Conservation (phyloP, 345 rosid species). For the Populus ilicifolia region DNA sequence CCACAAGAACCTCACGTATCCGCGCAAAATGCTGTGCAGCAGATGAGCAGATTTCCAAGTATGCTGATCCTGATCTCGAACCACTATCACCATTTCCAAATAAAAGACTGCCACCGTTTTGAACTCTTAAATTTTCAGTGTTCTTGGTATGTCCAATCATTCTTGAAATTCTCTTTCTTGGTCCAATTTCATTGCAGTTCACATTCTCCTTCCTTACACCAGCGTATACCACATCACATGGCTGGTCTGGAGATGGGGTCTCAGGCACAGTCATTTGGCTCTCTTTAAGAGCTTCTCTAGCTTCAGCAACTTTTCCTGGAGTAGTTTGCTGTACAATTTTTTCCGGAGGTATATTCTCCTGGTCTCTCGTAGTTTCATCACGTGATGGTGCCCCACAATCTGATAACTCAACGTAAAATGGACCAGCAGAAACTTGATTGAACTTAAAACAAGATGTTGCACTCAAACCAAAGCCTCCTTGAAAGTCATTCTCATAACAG, state of each 20-base stretch:
- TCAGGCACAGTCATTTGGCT: constrained; percentile 85
- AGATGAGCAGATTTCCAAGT: constrained; percentile 73
- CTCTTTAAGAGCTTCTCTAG: constrained; percentile 58
- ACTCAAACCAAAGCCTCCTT: constrained; percentile 53
- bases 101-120: constrained; percentile 52
- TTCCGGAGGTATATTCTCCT: constrained; percentile 83
- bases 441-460: constrained; percentile 35
- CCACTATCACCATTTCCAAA: constrained; percentile 59
- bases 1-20: constrained; percentile 87
- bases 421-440: constrained; percentile 51
- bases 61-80: constrained; percentile 61
- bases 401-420: constrained; percentile 72
- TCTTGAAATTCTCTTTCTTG: constrained; percentile 69
- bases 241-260: constrained; percentile 98
- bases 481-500: constrained; percentile 68
- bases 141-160: constrained; percentile 52
- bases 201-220: constrained; percentile 69
- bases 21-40: constrained; percentile 93
- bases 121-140: constrained; percentile 48
- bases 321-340: constrained; percentile 59
- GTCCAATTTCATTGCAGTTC: constrained; percentile 63
- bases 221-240: constrained; percentile 50
- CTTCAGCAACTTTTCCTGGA: constrained; percentile 63
- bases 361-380: constrained; percentile 57
- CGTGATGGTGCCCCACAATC: constrained; percentile 37